Percentiles rank a stretch among this genome's conserved stretches.
Conservation (phyloP, 140 eudicot genomes). For the Oenanthe javanica region DNA sequence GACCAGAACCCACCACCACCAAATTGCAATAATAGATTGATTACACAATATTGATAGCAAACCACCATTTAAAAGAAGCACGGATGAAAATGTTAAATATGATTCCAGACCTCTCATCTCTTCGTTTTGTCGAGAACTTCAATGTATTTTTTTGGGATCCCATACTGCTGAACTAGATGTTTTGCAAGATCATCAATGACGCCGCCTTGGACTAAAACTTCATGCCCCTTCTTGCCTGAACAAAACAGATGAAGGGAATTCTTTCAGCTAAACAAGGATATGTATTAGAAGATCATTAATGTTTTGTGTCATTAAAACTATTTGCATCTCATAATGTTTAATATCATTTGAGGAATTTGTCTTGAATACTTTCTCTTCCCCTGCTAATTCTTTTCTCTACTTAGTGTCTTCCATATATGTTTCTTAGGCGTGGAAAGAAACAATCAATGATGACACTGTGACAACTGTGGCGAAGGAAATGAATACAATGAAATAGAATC, state of each 20-base stretch:
- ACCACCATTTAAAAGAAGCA: background rate
- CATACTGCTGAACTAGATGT: conserved; percentile 82
- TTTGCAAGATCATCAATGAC: conserved; percentile 87
- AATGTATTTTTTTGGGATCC: conserved; percentile 77
- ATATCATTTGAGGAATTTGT: background rate
- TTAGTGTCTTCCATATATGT: background rate
- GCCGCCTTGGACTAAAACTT: conserved; percentile 90
- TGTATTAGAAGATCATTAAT: background rate
- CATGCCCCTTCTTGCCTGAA: conserved; percentile 79
- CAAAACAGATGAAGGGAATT: background rate
- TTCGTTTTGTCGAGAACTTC: conserved; percentile 88
- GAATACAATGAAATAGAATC: background rate
- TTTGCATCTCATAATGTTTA: background rate
- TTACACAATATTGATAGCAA: too few relatives aligned
- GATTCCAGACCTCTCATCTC: conserved; percentile 34
- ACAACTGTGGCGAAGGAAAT: background rate
- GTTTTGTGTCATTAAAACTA: background rate
- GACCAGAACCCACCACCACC: background rate
- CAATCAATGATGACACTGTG: background rate
- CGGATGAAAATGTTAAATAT: background rate
- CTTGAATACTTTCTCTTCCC: too few relatives aligned
- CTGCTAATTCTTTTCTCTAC: too few relatives aligned
- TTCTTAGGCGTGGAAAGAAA: background rate
- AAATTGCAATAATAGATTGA: background rate
- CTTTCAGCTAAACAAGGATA: background rate